Conservation (phyloP, 495 filamentous ascomycete genomes). For the Xylaria nigripes region DNA sequence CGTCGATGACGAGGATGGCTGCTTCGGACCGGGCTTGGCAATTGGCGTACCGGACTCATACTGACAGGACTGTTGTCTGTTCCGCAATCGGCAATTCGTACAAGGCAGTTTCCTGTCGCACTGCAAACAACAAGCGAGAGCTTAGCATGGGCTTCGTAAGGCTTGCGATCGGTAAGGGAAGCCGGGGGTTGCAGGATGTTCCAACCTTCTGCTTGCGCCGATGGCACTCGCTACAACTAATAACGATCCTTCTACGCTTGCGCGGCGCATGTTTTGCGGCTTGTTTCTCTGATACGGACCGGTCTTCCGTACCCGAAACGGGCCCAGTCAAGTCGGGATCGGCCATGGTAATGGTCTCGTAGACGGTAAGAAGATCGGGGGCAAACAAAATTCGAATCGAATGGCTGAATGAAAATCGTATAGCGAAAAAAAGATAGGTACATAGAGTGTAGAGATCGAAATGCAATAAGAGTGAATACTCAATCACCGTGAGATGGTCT, state of each 20-base stretch:
- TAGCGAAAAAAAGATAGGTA: too few species aligned
- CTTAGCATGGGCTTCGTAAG: conserved; percentile 7
- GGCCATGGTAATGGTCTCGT: conserved; percentile 14
- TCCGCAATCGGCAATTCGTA: conserved; percentile 50
- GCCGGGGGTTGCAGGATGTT: not conserved
- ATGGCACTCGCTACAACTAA: conserved; percentile 57
- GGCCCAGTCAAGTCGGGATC: conserved; percentile 16
- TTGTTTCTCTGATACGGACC: conserved; percentile 3
- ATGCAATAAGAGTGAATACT: not conserved
- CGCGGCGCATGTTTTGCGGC: conserved; percentile 27
- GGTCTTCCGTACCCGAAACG: conserved; percentile 17
- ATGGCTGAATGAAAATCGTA: not conserved
- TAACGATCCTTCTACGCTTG: conserved; percentile 53
- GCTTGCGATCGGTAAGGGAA: not conserved
- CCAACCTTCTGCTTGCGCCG: conserved; percentile 54
- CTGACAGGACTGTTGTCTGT: conserved; percentile 39
- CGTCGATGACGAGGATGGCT: not conserved
- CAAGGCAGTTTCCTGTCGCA: conserved; percentile 56
- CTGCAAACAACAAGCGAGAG: conserved; percentile 20
- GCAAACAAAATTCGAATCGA: not conserved
- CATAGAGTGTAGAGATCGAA: too few species aligned
- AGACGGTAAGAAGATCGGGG: not conserved
- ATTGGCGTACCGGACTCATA: conserved; percentile 46
- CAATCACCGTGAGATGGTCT: not conserved
- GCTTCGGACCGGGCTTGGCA: conserved; percentile 30